A percentile compares a stretch with the other conserved stretches of the same genome.
These are phyloP conservation scores for Rhynchospora pubera DNA, from an alignment of 176 grass and related monocot genomes.

Conservation along the genomic window DNA sequence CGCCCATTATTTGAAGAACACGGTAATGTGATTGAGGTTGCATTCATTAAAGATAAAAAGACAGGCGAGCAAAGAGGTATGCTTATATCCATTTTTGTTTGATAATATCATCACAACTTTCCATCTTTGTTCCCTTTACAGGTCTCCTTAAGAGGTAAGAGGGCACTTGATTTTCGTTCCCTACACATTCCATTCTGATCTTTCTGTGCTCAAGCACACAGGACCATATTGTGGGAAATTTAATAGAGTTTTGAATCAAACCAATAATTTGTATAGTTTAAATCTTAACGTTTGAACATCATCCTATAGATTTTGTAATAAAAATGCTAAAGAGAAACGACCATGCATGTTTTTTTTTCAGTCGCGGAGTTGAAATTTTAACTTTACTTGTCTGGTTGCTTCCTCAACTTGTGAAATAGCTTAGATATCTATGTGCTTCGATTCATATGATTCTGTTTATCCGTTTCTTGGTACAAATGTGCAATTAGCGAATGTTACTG, in stretches of 20 bases:
- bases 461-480: background rate
- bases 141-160: constrained; percentile 63
- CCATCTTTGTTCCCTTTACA: constrained; percentile 61
- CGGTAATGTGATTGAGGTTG: constrained; percentile 94
- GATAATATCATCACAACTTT: constrained; percentile 30
- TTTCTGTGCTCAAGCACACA: constrained; percentile 26
- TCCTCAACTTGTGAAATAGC: constrained; percentile 8
- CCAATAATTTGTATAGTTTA: constrained; percentile 15
- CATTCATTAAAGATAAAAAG: constrained; percentile 95
- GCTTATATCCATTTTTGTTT: constrained; percentile 29
- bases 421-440: background rate
- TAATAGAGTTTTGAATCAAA: constrained; percentile 8
- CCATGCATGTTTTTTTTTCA: constrained; percentile 1
- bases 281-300: background rate
- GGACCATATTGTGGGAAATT: constrained; percentile 47
- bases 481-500: background rate
- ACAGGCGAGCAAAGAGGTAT: constrained; percentile 95
- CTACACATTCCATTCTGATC: constrained; percentile 45
- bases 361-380: background rate
- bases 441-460: constrained; percentile 5
- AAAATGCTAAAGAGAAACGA: background rate
- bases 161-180: constrained; percentile 54
- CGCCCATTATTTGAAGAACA: constrained; percentile 95
- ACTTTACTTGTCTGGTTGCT: background rate
- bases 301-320: constrained; percentile 15